Evolutionary conservation across 2,329 filamentous ascomycete species (phyloP), one percentile per base, ranked within the genome.

Genomic region (Periconia sp.): DNA sequence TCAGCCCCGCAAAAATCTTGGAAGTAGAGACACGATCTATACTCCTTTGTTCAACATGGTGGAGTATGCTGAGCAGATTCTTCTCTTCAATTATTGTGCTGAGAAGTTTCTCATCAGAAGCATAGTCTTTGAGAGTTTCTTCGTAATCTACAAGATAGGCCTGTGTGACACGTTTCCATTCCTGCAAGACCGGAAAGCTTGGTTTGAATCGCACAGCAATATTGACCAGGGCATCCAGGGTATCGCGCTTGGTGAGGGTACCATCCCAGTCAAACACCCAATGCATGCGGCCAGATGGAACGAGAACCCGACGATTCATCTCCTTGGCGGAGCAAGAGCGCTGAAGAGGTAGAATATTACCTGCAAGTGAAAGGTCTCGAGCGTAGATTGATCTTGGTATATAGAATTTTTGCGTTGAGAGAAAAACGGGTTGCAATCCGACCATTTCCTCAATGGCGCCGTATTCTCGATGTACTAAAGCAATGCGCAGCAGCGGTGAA

Each of bases 251-350:
- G 10, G 75, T 77, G 19, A 77, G 54, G 0, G 75, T 78, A 40
- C 74, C 73, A 50, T 78, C 76, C 65, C 71, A 78, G 56, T 78
- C 76, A 11, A 78, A 57, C 6, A 77, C 50, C 52, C 72, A 64
- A 31, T 70, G 65, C 11, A 72, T 54, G n/a, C n/a, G n/a, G n/a
- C n/a, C n/a, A n/a, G n/a, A n/a, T n/a, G n/a, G n/a, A n/a, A n/a
- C n/a, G n/a, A n/a, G n/a, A n/a, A n/a, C n/a, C n/a, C n/a, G n/a
- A n/a, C n/a, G n/a, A n/a, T n/a, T n/a, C n/a, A n/a, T n/a, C n/a
- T n/a, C n/a, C n/a, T n/a, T n/a, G n/a, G n/a, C n/a, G n/a, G n/a
- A n/a, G n/a, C n/a, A n/a, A n/a, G n/a, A n/a, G n/a, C n/a, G n/a
- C n/a, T n/a, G n/a, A n/a, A n/a, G n/a, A n/a, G n/a, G n/a, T n/a